Evolutionary conservation across 345 rosid genomes (phyloP), one percentile per base, ranked within the genome.

Genomic region (Rhodamnia argentea): DNA sequence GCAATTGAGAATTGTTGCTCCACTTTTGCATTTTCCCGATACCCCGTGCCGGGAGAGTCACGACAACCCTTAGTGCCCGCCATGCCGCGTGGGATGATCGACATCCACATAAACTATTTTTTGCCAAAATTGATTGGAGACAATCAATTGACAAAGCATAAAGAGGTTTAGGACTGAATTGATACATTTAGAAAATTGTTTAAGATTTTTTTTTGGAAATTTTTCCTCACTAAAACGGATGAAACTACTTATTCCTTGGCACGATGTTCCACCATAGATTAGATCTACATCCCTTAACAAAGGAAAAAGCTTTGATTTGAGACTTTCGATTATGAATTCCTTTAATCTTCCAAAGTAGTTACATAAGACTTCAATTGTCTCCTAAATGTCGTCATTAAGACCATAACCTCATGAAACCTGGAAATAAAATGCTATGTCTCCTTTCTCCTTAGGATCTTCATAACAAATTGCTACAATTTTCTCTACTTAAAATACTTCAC

Each of bases 241-340:
- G 70, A 89, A 92, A 3, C 97, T 96, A 51, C 96, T 96, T 26
- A 96, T 87, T 1, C 99, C 99, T 90, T 95, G 98, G 82, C 96
- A 96, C 0, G 99, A 96, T 0, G 96, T 97, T 4, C 99, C 97
- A 10, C 98, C 96, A 76, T 97, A 94, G 52, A 96, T 82, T n/a
- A 94, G 94, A 90, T 93, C 95, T 18, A 88, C 94, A 83, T 81
- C 86, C 13, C 98, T 95, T 1, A 94, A 97, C 81, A 95, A 88
- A 0, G 98, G 97, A 42, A 96, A 87, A 27, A 92, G 82, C 55
- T 83, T 89, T 44, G 93, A 86, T 20, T 91, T 70, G 55, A 85
- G 92, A 22, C 97, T 95, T 5, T 56, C 5, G 2, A 51, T 26
- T 12, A 96, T 94, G n/a, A 95, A 94, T 7, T 93, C 90, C 50